Base-by-base conservation (phyloP, 768 basidiomycete genomes). In the Russula virescens region DNA sequence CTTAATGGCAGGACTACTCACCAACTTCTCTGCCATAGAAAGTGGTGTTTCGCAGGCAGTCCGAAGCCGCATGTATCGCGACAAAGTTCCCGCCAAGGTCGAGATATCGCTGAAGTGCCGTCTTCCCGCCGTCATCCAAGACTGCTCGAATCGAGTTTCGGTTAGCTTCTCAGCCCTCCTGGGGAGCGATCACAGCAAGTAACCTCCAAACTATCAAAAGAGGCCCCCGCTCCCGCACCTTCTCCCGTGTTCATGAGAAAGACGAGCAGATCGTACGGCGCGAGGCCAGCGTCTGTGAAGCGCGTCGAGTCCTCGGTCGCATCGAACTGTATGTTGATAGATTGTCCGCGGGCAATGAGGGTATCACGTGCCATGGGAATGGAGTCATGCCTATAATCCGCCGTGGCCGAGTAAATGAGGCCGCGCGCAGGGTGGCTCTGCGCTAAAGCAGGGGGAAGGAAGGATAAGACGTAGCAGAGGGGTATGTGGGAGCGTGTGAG, bases 291-390 rank as follows among this genome's bases (percentile, higher is more conserved):
- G 48, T 76, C 74, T 6, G 73, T 79, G 69, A 82, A 81, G 65
- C 70, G 68, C 2, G 66, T 67, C 47, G 65, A 54, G 64, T 82
- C 80, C 63, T 82, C 81, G 13, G 78, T 77, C 53, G 77, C 75
- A 48, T 75, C 75, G 64, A 82, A 81, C 11, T 69, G 61, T 21
- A 80, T 70, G 40, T 75, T 71, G 63, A 75, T 72, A 11, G 66
- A 51, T 1, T 69, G 52, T 1, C 73, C 74, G 11, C 67, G 62
- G 5, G 65, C 52, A 31, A 71, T 71, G 25, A 82, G 69, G 9
- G 77, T 76, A 49, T 76, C 68, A 31, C 79, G 76, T 1, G 80
- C 79, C n/a, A 76, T 77, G 0, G 80, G 80, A 53, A 82, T 82
- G 3, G 77, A 77, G 64, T 81, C 80, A 69, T 82, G 81, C 28